These are phyloP conservation scores for Epichloe baconii DNA, from an alignment of 2,329 filamentous ascomycete species.

Conservation along the genomic window DNA sequence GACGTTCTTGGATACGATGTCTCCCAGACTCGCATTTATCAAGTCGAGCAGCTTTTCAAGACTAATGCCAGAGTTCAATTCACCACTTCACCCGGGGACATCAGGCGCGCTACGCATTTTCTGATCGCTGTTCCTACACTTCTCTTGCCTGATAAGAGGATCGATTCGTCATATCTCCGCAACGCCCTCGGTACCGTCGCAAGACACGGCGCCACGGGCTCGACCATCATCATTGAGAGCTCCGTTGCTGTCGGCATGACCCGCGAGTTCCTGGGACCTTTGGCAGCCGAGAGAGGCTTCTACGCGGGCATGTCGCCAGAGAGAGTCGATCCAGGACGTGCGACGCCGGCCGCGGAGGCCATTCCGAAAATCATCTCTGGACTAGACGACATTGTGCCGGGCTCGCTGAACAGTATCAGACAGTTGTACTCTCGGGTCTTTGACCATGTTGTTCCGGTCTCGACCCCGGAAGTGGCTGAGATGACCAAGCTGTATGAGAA, in stretches of 20 bases:
- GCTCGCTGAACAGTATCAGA: constrained; percentile 30
- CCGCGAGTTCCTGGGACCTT: constrained; percentile 31
- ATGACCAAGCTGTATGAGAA: constrained; percentile 48
- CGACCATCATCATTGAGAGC: constrained; percentile 38
- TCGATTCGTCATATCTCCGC: constrained; percentile 33
- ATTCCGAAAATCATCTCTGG: constrained; percentile 44
- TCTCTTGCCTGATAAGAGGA: constrained; percentile 29
- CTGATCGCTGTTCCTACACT: constrained; percentile 41
- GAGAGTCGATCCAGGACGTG: constrained; percentile 38
- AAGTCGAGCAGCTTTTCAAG: constrained; percentile 18
- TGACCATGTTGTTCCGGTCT: constrained; percentile 33
- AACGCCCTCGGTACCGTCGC: constrained; percentile 30
- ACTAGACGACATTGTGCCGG: constrained; percentile 31
- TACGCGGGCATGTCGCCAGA: constrained; percentile 38
- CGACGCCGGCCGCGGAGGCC: constrained; percentile 22
- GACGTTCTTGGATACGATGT: constrained; percentile 36
- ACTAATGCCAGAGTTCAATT: constrained; percentile 20
- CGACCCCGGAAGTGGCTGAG: constrained; percentile 40
- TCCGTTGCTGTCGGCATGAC: constrained; percentile 44
- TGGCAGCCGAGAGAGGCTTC: constrained; percentile 28
- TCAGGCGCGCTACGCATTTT: constrained; percentile 34
- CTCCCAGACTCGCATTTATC: constrained; percentile 23
- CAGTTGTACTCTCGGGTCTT: constrained; percentile 34
- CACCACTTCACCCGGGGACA: constrained; percentile 25
- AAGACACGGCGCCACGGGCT: constrained; percentile 27